Base-by-base conservation (phyloP, 2,329 filamentous ascomycete species). In the Karstenula rhodostoma region DNA sequence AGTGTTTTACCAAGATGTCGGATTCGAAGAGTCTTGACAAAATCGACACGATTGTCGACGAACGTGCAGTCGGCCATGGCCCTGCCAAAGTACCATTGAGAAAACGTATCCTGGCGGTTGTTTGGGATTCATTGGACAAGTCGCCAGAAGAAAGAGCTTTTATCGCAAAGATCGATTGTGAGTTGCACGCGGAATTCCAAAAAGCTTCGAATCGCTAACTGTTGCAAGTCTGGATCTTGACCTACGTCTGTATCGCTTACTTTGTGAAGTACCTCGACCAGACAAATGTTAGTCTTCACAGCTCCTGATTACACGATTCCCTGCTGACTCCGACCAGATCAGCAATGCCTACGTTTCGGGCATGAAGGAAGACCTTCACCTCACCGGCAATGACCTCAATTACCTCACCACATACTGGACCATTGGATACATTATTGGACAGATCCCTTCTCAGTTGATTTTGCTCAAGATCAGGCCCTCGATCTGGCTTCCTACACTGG, bases 361-460 rank as follows among this genome's bases (percentile, higher is more conserved):
- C 3, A 47, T 47, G 44, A 25, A 47, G 29, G 44, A 47, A 8
- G 44, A 47, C 9, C 25, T 47, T 4, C 44, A 27, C 2, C 23
- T 47, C 12, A 22, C 9, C 5, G 44, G 44, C 3, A 47, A 47
- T 25, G 44, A 47, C 13, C 22, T 25, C 2, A 47, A 47, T 9
- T 27, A 27, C 23, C 44, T 47, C 9, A 47, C 22, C 3, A 47
- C 44, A 1, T 47, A 27, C 15, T 47, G 22, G 59, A 80, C 79
- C 56, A 72, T 76, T 19, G 75, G 74, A 1, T 80, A 80, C 60
- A 77, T 75, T 53, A 77, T 47, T 3, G 44, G 44, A 70, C 68
- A 79, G 10, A 77, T 80, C 12, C 78, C 79, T 2, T 77, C 76
- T 0, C 77, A 80, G 65, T 65, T 80, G 40, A 77, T 80, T 56